Percentiles rank a stretch among this genome's conserved stretches.
These are phyloP conservation scores for Nigrospora sphaerica DNA, from an alignment of 2,329 filamentous ascomycete genomes.

Conservation along the genomic window DNA sequence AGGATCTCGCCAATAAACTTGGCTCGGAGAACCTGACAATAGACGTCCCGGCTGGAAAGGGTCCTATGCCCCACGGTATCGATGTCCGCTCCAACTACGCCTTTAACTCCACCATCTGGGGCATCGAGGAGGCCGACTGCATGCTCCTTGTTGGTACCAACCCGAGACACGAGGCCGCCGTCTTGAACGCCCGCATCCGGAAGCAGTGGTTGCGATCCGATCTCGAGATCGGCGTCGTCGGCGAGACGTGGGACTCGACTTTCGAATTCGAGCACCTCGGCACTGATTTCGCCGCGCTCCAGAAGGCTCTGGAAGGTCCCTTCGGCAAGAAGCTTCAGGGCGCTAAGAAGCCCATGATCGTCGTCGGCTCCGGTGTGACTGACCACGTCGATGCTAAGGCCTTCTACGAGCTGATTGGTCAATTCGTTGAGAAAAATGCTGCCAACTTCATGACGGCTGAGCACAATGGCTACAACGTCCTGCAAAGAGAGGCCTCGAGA, in stretches of 20 bases:
- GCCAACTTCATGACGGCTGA: slow-evolving; percentile 79
- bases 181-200: slow-evolving; percentile 90
- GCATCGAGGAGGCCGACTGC: slow-evolving; percentile 87
- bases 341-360: slow-evolving; percentile 92
- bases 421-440: slow-evolving; percentile 90
- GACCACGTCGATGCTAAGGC: slow-evolving; percentile 89
- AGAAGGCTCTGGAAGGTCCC: slow-evolving; percentile 73
- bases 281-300: slow-evolving; percentile 68
- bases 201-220: slow-evolving; percentile 98
- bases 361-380: slow-evolving; percentile 85
- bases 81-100: slow-evolving; percentile 92
- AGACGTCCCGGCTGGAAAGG: slow-evolving; percentile 77
- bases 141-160: slow-evolving; percentile 94
- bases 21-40: slow-evolving; percentile 93
- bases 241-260: slow-evolving; percentile 85
- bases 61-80: slow-evolving; percentile 83
- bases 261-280: slow-evolving; percentile 95
- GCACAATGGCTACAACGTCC: slow-evolving; percentile 97
- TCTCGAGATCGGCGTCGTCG: slow-evolving; percentile 84
- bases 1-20: slow-evolving; percentile 94
- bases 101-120: slow-evolving; percentile 93
- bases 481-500: slow-evolving; percentile 88
- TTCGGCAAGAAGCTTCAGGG: slow-evolving; percentile 89
- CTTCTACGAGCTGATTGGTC: slow-evolving; percentile 84
- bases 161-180: slow-evolving; percentile 88